These are phyloP conservation scores for Fraxinus anomala DNA, from an alignment of 257 asterid genomes.

Conservation along the genomic window DNA sequence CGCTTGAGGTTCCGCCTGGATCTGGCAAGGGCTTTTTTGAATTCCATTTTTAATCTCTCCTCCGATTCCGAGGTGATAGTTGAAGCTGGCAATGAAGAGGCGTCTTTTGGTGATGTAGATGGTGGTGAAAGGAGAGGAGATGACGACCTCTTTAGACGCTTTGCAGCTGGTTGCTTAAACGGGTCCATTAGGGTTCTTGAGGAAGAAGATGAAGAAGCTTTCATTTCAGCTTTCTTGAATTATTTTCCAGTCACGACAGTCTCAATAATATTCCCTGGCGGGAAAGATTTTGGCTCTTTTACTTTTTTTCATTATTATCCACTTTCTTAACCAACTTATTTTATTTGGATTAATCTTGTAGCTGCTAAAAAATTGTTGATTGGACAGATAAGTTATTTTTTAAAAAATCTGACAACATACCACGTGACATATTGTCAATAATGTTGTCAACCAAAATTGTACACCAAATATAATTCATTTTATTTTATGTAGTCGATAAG, in stretches of 20 bases:
- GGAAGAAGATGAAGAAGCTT: conserved; percentile 34
- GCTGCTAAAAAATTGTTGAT: too few species aligned
- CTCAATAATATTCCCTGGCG: neutral
- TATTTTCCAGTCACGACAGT: too few species aligned
- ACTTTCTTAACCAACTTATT: too few species aligned
- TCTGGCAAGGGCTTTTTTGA: conserved; percentile 71
- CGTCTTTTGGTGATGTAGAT: conserved; percentile 34
- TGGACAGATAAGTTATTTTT: too few species aligned
- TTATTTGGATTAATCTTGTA: too few species aligned
- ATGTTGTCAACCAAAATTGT: too few species aligned
- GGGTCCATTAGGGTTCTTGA: conserved; percentile 72
- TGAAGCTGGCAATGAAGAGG: conserved; percentile 31
- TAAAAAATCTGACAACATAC: too few species aligned
- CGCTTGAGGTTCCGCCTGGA: conserved; percentile 66
- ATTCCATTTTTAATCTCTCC: conserved; percentile 66
- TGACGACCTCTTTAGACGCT: conserved; percentile 63
- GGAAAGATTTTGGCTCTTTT: neutral
- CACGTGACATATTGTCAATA: too few species aligned
- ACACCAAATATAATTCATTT: too few species aligned
- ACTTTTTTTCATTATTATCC: too few species aligned
- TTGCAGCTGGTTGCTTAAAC: conserved; percentile 73
- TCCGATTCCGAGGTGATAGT: conserved; percentile 41
- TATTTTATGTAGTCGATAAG: too few species aligned
- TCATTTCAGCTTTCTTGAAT: neutral
- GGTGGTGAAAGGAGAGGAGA: conserved; percentile 34